Evolutionary conservation across 257 asterid species (phyloP).

Genomic region (Verbena officinalis): DNA sequence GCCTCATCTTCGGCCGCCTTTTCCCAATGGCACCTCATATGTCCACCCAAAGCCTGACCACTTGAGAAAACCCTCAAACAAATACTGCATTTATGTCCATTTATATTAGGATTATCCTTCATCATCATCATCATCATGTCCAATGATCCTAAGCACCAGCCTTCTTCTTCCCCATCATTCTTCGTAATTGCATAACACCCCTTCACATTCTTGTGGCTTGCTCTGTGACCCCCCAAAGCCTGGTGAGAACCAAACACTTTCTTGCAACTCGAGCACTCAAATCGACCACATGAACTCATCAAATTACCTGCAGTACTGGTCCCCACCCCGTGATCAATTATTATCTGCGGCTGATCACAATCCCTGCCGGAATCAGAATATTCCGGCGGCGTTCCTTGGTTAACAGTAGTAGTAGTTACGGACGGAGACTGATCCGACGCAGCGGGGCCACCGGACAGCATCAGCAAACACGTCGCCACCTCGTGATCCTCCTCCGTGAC

Average conservation of each 20-base stretch:
- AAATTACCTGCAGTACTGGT: background rate
- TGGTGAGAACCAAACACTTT: constrained; percentile 83
- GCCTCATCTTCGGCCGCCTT: constrained; percentile 34
- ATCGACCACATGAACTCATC: constrained; percentile 24
- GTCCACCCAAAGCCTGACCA: constrained; percentile 84
- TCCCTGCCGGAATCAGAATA: constrained; percentile 14
- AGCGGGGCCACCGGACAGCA: constrained; percentile 56
- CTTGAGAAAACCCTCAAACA: constrained; percentile 77
- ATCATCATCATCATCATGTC: constrained; percentile 5
- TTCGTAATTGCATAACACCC: constrained; percentile 76
- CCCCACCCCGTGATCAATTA: background rate
- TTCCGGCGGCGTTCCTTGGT: constrained; percentile 30
- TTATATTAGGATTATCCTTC: background rate
- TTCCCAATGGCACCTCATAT: constrained; percentile 85
- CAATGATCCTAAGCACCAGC: constrained; percentile 1
- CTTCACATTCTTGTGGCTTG: constrained; percentile 86
- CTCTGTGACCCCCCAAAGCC: constrained; percentile 85
- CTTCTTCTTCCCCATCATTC: constrained; percentile 28
- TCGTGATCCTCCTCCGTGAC: constrained; percentile 63
- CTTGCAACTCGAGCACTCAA: constrained; percentile 85
- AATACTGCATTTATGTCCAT: constrained; percentile 56
- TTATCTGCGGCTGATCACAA: no score
- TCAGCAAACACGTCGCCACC: constrained; percentile 55
- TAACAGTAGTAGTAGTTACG: constrained; percentile 19
- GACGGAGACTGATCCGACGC: constrained; percentile 29